Base-by-base conservation (phyloP, 2,329 filamentous ascomycete species). In the Penicillium digitatum region DNA sequence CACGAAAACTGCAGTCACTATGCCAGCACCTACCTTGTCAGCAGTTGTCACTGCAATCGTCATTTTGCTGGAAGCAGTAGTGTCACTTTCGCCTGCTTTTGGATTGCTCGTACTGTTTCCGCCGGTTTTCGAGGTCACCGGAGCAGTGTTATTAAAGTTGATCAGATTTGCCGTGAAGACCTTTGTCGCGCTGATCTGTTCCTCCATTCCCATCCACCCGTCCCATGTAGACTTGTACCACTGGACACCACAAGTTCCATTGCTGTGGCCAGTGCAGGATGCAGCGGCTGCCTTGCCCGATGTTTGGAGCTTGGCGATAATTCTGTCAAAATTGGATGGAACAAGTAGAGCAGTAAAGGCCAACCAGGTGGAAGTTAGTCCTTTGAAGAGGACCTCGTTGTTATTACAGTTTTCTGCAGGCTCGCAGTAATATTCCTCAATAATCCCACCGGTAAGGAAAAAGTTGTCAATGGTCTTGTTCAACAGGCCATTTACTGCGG, bases 291-390 rank as follows among this genome's bases (percentile, higher is more conserved):
- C 85, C 54, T 77, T 54, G 5, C 86, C 77, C 0, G 86, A 87
- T 0, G 73, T 80, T 54, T 76, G 74, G 5, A 90, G 76, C 22
- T 82, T 78, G 1, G 83, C 79, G 52, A 82, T 70, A 58, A 90
- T 84, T 9, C 66, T 74, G 1, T 78, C 71, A 39, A 71, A 72
- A 1, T 81, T 84, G 46, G 79, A 80, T 0, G 87, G 87, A 0
- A 83, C 86, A n/a, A 89, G 57, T 60, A 86, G 78, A 6, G 82
- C 81, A 1, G 82, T 79, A 18, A 81, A 78, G 1, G 82, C 78
- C 60, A 90, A 74, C 84, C 86, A 88, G 24, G 85, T 81, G 62
- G 84, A 80, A n/a, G 89, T 76, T 52, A 86, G 85, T 32, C 86
- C 87, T 72, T 89, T 89, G 81, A 87, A 91, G 1, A 83, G 83